Base-by-base conservation (phyloP, 208 protist genomes). In the Willaertia magna region DNA sequence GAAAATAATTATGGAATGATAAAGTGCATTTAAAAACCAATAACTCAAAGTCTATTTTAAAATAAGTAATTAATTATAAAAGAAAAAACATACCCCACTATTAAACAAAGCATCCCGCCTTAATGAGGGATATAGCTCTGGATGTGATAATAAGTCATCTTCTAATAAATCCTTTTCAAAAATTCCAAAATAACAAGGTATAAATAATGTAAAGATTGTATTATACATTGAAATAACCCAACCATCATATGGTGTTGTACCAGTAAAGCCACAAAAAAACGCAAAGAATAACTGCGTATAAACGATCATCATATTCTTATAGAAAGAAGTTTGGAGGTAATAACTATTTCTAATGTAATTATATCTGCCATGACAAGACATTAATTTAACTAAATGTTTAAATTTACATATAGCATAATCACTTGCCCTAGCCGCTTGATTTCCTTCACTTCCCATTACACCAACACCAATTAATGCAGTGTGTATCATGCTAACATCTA, bases 391-490 rank as follows among this genome's bases (percentile, higher is more conserved):
- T 26, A 98, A 91, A 87, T 97, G 94, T 87, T 94, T 94, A 86
- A 98, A 98, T 75, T 94, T 92, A 12, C 93, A 93, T 22, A 99
- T 96, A 12, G 96, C 93, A 89, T 96, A 98, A 87, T 99, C 97
- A 2, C 93, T 92, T 7, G 94, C 93, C 0, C 95, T 90, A 79
- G 94, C 95, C 0, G 96, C 96, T 88, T 98, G 96, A 74, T 91
- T 93, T n/a, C 96, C 96, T 81, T 98, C 96, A 61, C 95, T 90
- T n/a, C 96, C 96, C 87, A 95, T 94, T 44, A 98, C 96, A 48
- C 96, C 96, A 22, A 98, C 89, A 40, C 96, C 96, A 43, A 98
- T 91, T n/a, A 95, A 89, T 43, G 94, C 94, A n/a, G 92, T 90
- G 86, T 96, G 94, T 82, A 98, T 97, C 95, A 97, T 97, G 16